These are phyloP conservation scores for Capronia coronata DNA, from an alignment of 2,329 filamentous ascomycete species.

Conservation along the genomic window DNA sequence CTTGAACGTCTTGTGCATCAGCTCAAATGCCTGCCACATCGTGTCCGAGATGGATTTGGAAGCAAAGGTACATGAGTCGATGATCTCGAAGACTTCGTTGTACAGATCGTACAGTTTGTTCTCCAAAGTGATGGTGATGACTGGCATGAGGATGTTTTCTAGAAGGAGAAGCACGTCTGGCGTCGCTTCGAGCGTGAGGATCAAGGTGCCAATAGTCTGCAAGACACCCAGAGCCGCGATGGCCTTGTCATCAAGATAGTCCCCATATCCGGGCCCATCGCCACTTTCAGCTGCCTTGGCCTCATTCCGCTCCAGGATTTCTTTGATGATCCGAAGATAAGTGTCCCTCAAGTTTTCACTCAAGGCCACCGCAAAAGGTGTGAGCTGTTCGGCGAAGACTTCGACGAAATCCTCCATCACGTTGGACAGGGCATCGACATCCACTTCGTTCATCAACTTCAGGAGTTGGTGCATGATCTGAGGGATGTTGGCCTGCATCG, in stretches of 20 bases:
- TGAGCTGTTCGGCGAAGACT: conserved; percentile 93
- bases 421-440: conserved; percentile 93
- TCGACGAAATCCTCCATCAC: conserved; percentile 99
- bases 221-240: conserved; percentile 93
- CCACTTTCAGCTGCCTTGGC: conserved; percentile 54
- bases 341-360: conserved; percentile 95
- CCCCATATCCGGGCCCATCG: conserved; percentile 69
- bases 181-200: conserved; percentile 92
- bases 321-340: conserved; percentile 85
- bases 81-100: conserved; percentile 98
- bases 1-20: conserved; percentile 96
- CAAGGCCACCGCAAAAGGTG: conserved; percentile 90
- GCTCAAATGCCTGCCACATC: conserved; percentile 98
- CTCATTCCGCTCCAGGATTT: conserved; percentile 78
- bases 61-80: conserved; percentile 97
- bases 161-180: conserved; percentile 91
- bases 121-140: conserved; percentile 90
- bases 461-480: conserved; percentile 99
- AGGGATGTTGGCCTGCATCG: conserved; percentile 96
- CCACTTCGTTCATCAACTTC: conserved; percentile 94
- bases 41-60: conserved; percentile 91
- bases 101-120: conserved; percentile 98
- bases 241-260: conserved; percentile 96
- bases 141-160: conserved; percentile 92
- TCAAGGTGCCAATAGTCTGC: conserved; percentile 95